Evolutionary conservation across 2,329 filamentous ascomycete species (phyloP).

Genomic region (Fusarium hainanense): DNA sequence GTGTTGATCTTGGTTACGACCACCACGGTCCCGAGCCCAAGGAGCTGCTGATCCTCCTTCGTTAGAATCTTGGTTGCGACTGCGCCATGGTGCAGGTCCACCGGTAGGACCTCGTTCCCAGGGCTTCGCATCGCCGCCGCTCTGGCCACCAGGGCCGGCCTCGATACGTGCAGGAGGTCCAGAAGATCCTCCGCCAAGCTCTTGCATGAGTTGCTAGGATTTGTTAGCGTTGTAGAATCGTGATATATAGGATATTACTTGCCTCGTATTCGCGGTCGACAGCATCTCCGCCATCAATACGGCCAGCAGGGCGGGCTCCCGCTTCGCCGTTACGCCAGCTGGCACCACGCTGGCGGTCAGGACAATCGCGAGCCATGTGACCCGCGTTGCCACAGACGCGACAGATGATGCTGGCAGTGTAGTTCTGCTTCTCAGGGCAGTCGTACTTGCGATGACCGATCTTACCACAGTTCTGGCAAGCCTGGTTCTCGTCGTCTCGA

Average conservation of each 20-base stretch:
- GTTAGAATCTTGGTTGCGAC: slow-evolving; percentile 64
- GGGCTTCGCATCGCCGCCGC: slow-evolving; percentile 76
- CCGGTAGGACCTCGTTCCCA: slow-evolving; percentile 91
- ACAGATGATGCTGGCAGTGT: slow-evolving; percentile 99
- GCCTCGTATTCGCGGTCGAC: slow-evolving; percentile 96
- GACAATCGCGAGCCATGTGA: slow-evolving; percentile 98
- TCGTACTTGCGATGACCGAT: slow-evolving; percentile 99
- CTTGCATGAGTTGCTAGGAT: slow-evolving; percentile 91
- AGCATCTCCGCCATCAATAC: slow-evolving; percentile 81
- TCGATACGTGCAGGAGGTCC: slow-evolving; percentile 84
- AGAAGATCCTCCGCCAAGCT: slow-evolving; percentile 77
- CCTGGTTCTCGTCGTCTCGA: slow-evolving; percentile 98
- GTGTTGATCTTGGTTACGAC: slow-evolving; percentile 58
- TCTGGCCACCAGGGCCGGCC: slow-evolving; percentile 73
- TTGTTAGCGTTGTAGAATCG: slow-evolving; percentile 54
- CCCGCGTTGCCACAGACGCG: slow-evolving; percentile 97
- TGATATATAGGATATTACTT: slow-evolving; percentile 51
- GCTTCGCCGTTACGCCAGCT: slow-evolving; percentile 88
- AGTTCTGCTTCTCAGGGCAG: slow-evolving; percentile 97
- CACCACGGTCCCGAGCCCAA: slow-evolving; percentile 71
- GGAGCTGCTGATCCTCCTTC: slow-evolving; percentile 64
- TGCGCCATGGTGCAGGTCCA: slow-evolving; percentile 83
- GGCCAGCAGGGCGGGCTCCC: slow-evolving; percentile 64
- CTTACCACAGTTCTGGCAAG: slow-evolving; percentile 98
- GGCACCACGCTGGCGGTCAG: slow-evolving; percentile 88